Percentiles rank a stretch among this genome's conserved stretches.
phyloP scores from a whole-genome alignment of 805 yeast genomes.

The Metschnikowia orientalis region DNA sequence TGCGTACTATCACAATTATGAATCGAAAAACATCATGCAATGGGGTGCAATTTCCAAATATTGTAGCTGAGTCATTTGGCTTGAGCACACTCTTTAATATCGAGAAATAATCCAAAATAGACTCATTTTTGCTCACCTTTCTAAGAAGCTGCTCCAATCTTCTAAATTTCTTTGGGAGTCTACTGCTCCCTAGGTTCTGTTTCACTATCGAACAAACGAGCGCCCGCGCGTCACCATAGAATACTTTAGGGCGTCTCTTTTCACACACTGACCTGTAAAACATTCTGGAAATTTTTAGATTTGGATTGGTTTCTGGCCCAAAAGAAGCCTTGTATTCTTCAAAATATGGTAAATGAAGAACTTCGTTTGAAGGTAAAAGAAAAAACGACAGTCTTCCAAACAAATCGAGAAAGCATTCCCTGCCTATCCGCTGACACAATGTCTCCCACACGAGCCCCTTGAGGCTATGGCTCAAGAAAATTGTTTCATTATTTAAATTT shows the following conservation, averaged over 20 bases:
- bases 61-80: slow-evolving; percentile 12
- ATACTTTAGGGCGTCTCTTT: neutral
- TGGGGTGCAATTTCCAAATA: slow-evolving; percentile 30
- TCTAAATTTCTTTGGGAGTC: slow-evolving; percentile 8
- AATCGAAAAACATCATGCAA: slow-evolving; percentile 38
- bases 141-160: slow-evolving; percentile 17
- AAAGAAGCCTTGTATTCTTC: too few relatives aligned
- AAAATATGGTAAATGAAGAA: too few relatives aligned
- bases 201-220: slow-evolving; percentile 2
- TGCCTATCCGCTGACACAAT: slow-evolving; percentile 39
- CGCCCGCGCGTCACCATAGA: neutral
- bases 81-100: slow-evolving; percentile 27
- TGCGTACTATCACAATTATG: slow-evolving; percentile 39
- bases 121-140: slow-evolving; percentile 28
- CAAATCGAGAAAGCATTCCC: slow-evolving; percentile 31
- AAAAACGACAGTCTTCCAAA: slow-evolving; percentile 20
- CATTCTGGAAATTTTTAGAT: neutral
- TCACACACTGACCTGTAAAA: slow-evolving; percentile 3
- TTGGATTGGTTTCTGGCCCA: too few relatives aligned
- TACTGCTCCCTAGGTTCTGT: slow-evolving; percentile 1
- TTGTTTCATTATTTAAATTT: too few relatives aligned
- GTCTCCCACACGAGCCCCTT: slow-evolving; percentile 44
- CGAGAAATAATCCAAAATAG: slow-evolving; percentile 23
- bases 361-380: neutral
- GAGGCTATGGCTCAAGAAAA: slow-evolving; percentile 33